Base-by-base conservation (phyloP, 2,329 filamentous ascomycete genomes). In the Paraphaeosphaeria minitans region DNA sequence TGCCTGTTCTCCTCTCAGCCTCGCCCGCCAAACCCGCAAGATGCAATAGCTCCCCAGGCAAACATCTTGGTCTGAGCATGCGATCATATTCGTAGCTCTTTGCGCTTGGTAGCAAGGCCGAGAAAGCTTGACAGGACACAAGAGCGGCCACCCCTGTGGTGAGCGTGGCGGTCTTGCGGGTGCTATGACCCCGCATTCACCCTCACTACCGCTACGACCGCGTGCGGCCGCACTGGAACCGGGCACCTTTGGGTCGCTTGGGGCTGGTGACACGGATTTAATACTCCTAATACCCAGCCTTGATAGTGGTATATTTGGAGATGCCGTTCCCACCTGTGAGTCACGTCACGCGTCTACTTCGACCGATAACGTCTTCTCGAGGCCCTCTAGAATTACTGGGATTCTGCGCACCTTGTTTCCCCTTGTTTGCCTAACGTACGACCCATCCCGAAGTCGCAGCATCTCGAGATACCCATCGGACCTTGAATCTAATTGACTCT, bases 231-330 rank as follows among this genome's bases (percentile, higher is more conserved):
- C 33, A 12, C 33, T 39, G 5, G 16, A 39, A 10, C n/a, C 33
- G 27, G 24, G 41, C 41, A 10, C n/a, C 16, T 45, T 19, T 53
- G 6, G 27, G 24, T 53, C n/a, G 9, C 13, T 16, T 16, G 14
- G 51, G 51, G 27, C 16, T 53, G 27, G 41, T 24, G 35, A 53
- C 27, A 29, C 51, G 51, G 51, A 53, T 8, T 51, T 56, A 51
- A 45, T 27, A 37, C 21, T 24, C 22, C 41, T 19, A 22, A 51
- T 46, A 16, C 39, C 54, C 54, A 51, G 16, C 16, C n/a, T 12
- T 24, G 4, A 45, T 31, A 6, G 8, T 16, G 16, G 41, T 53
- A 53, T 53, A 53, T 46, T 31, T 53, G 37, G 13, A 7, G 6
- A 12, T 9, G 22, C 9, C 4, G 12, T 24, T 8, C 37, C 39